Conservation (phyloP, 139 green algal genomes). For the Coccomyxa sp. region DNA sequence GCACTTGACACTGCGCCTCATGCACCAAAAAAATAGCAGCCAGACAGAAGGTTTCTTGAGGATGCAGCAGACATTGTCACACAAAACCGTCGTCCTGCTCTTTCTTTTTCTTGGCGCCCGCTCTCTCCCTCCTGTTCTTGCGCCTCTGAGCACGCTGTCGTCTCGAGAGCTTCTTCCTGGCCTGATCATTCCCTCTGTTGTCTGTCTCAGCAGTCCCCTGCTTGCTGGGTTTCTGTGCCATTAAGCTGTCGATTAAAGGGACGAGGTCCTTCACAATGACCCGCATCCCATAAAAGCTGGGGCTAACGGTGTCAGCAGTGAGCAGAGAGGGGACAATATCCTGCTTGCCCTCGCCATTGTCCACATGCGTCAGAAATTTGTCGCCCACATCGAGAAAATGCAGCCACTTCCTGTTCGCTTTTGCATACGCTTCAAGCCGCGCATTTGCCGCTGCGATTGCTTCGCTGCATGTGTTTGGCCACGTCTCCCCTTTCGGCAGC, state of each 20-base stretch:
- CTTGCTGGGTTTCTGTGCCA: background rate
- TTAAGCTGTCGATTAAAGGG: background rate
- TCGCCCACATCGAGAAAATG: background rate
- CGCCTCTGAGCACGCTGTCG: no score
- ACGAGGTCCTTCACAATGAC: background rate
- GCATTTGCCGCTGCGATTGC: background rate
- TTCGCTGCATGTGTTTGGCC: background rate
- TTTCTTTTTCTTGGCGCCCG: no score
- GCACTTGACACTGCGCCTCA: no score
- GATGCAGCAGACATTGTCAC: no score
- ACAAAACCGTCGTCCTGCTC: no score
- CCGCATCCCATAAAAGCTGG: background rate
- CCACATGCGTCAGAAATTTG: background rate
- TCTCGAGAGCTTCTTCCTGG: no score
- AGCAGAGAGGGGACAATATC: background rate
- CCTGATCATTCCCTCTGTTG: no score
- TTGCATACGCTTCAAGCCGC: background rate
- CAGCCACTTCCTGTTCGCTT: background rate
- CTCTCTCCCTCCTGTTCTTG: no score
- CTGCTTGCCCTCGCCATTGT: background rate
- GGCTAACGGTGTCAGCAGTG: background rate
- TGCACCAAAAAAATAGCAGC: no score
- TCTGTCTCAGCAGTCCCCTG: no score
- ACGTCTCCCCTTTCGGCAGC: background rate
- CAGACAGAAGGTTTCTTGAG: no score